A percentile compares a stretch with the other conserved stretches of the same genome.
These are phyloP conservation scores for Cryptococcus hybrid DNA, from an alignment of 1,284 basidiomycete genomes.

Conservation along the genomic window DNA sequence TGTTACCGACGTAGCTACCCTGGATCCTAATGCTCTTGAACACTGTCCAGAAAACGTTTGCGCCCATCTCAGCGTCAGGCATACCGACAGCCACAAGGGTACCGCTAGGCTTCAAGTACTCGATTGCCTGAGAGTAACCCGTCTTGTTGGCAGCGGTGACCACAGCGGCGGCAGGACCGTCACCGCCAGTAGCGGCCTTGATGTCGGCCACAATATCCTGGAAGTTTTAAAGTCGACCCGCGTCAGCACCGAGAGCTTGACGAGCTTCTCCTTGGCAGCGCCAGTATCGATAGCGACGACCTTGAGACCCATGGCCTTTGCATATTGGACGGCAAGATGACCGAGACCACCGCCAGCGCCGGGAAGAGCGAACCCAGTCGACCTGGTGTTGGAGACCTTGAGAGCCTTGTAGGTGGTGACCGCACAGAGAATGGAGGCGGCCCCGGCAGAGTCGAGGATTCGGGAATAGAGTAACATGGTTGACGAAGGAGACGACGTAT, in stretches of 20 bases:
- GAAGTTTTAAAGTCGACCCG: conserved; percentile 70
- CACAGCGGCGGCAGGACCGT: conserved; percentile 71
- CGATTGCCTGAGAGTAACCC: conserved; percentile 68
- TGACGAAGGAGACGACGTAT: conserved; percentile 60
- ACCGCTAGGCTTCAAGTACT: conserved; percentile 64
- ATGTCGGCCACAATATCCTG: conserved; percentile 41
- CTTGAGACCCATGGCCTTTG: conserved; percentile 68
- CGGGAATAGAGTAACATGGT: conserved; percentile 72
- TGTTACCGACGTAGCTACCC: conserved; percentile 71
- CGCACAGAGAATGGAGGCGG: conserved; percentile 82
- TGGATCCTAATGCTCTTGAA: conserved; percentile 66
- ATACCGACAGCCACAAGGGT: conserved; percentile 72
- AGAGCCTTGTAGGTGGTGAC: conserved; percentile 68
- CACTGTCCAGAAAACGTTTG: conserved; percentile 73
- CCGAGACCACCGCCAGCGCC: conserved; percentile 53
- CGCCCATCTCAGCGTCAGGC: conserved; percentile 59
- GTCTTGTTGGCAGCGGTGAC: conserved; percentile 57
- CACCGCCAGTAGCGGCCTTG: conserved; percentile 61
- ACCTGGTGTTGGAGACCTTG: conserved; percentile 67
- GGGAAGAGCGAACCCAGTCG: conserved; percentile 78
- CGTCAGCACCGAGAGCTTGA: conserved; percentile 68
- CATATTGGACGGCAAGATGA: conserved; percentile 71
- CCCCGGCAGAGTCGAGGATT: conserved; percentile 63
- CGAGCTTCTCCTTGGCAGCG: conserved; percentile 69
- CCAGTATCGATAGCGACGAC: conserved; percentile 78